Conservation (phyloP, 345 rosid genomes). For the Punica granatum region DNA sequence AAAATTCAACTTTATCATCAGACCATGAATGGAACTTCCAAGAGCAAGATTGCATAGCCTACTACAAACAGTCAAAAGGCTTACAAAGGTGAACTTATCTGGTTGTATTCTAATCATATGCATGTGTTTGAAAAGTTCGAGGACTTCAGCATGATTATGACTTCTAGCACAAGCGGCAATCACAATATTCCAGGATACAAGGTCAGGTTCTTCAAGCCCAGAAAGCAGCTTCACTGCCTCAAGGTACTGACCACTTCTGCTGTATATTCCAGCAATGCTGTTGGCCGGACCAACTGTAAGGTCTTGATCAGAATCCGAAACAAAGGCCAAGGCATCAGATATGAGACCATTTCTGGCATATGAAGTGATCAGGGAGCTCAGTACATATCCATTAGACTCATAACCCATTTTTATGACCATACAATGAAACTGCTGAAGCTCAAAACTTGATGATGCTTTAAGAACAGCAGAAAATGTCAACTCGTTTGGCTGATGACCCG, state of each 20-base stretch:
- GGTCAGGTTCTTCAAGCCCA: slow-evolving; percentile 59
- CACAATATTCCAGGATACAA: slow-evolving; percentile 74
- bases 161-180: slow-evolving; percentile 67
- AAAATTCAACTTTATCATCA: slow-evolving; percentile 53
- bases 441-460: slow-evolving; percentile 25
- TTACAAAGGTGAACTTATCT: slow-evolving; percentile 74
- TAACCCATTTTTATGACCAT: slow-evolving; percentile 59
- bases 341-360: slow-evolving; percentile 55
- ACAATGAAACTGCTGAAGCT: slow-evolving; percentile 60
- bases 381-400: slow-evolving; percentile 46
- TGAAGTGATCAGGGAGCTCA: slow-evolving; percentile 62
- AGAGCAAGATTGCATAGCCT: slow-evolving; percentile 44
- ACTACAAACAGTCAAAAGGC: slow-evolving; percentile 49
- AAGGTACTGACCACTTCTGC: slow-evolving; percentile 50
- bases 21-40: slow-evolving; percentile 69
- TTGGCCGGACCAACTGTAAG: slow-evolving; percentile 40
- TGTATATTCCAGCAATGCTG: slow-evolving; percentile 58
- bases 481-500: slow-evolving; percentile 58
- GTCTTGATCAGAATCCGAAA: slow-evolving; percentile 24
- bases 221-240: slow-evolving; percentile 59
- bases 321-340: slow-evolving; percentile 43
- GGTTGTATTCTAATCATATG: slow-evolving; percentile 36
- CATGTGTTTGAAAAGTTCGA: slow-evolving; percentile 59
- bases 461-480: slow-evolving; percentile 65
- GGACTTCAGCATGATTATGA: slow-evolving; percentile 41